Conservation (phyloP, 148 eudicot genomes). For the Vaccinium myrtillus region DNA sequence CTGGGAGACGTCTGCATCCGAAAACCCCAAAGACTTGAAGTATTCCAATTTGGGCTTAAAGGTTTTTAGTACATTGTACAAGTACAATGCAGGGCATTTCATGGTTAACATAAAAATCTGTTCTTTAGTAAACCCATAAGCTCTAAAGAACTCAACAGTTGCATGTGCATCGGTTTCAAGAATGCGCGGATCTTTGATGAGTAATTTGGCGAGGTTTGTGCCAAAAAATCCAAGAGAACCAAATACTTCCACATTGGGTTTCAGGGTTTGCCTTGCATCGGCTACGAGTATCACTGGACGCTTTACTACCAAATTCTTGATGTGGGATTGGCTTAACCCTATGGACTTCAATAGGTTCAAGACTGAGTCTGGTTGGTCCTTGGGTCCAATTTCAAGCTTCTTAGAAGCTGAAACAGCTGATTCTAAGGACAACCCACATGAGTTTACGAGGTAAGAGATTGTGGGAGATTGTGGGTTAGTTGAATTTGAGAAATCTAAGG, state of each 20-base stretch:
- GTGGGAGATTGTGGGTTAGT: background rate
- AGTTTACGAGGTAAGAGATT: constrained; percentile 6
- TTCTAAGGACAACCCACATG: background rate
- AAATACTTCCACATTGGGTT: constrained; percentile 16
- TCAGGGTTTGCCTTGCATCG: constrained; percentile 13
- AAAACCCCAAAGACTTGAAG: constrained; percentile 17
- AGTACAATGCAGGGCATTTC: constrained; percentile 1
- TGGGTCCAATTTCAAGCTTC: constrained; percentile 13
- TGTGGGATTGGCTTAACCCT: constrained; percentile 6
- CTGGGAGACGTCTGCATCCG: background rate
- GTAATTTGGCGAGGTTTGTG: background rate
- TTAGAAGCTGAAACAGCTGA: constrained; percentile 20
- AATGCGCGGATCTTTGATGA: constrained; percentile 10
- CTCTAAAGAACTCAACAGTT: constrained; percentile 8
- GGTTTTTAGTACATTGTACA: background rate
- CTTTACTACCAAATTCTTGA: background rate
- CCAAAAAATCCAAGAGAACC: constrained; percentile 16
- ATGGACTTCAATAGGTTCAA: constrained; percentile 16
- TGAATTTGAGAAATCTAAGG: background rate
- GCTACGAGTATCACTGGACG: constrained; percentile 12
- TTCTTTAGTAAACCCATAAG: constrained; percentile 13
- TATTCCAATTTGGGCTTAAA: constrained; percentile 24
- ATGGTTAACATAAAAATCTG: constrained; percentile 13
- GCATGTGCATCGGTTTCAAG: constrained; percentile 4
- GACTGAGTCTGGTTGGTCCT: constrained; percentile 11